phyloP scores from a whole-genome alignment of 305 asterid genomes.

The Euphrasia arctica region DNA sequence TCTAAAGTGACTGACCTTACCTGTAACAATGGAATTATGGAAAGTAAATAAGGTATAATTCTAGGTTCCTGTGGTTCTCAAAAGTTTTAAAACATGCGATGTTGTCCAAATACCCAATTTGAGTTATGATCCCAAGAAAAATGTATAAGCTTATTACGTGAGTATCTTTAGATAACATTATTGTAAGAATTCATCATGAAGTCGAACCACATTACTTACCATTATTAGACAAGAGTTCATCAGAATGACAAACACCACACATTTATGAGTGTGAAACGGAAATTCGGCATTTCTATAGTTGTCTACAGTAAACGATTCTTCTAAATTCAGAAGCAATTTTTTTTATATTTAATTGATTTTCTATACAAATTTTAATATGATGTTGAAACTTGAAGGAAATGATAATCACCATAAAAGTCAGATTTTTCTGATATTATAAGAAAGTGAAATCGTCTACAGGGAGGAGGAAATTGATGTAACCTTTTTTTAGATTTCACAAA shows the following conservation, averaged over 20 bases:
- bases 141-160: constrained; percentile 6
- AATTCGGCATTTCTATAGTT: background rate
- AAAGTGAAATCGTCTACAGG: no score
- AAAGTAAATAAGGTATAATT: constrained; percentile 21
- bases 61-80: constrained; percentile 1
- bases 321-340: background rate
- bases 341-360: background rate
- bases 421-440: no score
- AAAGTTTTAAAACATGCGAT: background rate
- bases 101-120: constrained; percentile 13
- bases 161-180: constrained; percentile 7
- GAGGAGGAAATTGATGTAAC: no score
- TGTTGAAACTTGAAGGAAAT: no score
- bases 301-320: background rate
- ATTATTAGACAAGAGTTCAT: constrained; percentile 10
- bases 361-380: no score
- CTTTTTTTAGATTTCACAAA: no score
- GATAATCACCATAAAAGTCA: no score
- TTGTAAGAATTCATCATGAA: constrained; percentile 4
- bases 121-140: constrained; percentile 2
- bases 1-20: constrained; percentile 90
- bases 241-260: background rate
- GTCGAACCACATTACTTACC: constrained; percentile 8
- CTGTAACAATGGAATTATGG: constrained; percentile 36
- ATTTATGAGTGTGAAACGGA: background rate